Percentiles rank a stretch among this genome's conserved stretches.
phyloP scores from a whole-genome alignment of 176 grass and related monocot genomes.

The Microstegium vimineum region DNA sequence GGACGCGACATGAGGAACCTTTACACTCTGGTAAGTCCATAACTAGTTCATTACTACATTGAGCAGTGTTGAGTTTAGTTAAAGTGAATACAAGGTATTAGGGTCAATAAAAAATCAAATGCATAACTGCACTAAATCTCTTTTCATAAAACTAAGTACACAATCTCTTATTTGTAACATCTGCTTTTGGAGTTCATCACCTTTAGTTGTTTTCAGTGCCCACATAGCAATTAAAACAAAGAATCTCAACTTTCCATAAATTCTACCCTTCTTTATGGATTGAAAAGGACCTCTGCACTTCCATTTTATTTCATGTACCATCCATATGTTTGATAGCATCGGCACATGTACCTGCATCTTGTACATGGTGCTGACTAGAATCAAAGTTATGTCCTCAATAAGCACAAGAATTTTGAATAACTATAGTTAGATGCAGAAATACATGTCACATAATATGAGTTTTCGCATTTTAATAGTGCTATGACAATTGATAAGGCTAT shows the following conservation, averaged over 20 bases:
- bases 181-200: not conserved
- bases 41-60: conserved; percentile 14
- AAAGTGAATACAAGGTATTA: not conserved
- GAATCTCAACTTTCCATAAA: conserved; percentile 18
- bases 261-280: conserved; percentile 18
- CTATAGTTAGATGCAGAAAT: conserved; percentile 16
- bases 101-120: not conserved
- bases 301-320: conserved; percentile 23
- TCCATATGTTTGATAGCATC: conserved; percentile 5
- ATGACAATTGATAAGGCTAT: not conserved
- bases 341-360: conserved; percentile 29
- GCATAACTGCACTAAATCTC: not conserved
- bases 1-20: conserved; percentile 59
- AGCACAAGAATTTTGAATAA: conserved; percentile 24
- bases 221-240: conserved; percentile 30
- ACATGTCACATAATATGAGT: conserved; percentile 16
- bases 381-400: conserved; percentile 29
- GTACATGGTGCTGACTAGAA: not conserved
- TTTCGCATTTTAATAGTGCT: not conserved
- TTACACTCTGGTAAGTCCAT: conserved; percentile 83
- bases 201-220: conserved; percentile 21
- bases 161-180: conserved; percentile 2
- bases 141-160: conserved; percentile 3
- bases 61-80: not conserved
- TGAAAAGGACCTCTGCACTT: conserved; percentile 29